Conservation (phyloP, 2,329 filamentous ascomycete species). For the Aspergillus bombycis region DNA sequence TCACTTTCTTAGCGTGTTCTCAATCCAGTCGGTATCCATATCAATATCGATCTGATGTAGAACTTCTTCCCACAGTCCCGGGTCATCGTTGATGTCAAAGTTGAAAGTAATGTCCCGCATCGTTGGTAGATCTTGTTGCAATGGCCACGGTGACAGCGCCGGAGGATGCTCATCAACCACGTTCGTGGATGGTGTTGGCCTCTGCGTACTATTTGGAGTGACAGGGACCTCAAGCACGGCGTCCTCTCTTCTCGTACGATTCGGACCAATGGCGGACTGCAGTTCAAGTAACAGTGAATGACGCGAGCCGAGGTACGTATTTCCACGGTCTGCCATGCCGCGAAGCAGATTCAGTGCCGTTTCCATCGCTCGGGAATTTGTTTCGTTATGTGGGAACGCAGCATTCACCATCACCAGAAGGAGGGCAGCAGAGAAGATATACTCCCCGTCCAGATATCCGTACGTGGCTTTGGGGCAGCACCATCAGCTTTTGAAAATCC, state of each 20-base stretch:
- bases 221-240: slow-evolving; percentile 10
- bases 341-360: slow-evolving; percentile 51
- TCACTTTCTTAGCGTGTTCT: slow-evolving; percentile 32
- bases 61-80: slow-evolving; percentile 47
- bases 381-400: slow-evolving; percentile 52
- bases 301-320: slow-evolving; percentile 52
- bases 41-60: slow-evolving; percentile 45
- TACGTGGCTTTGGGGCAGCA: slow-evolving; percentile 50
- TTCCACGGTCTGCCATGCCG: slow-evolving; percentile 57
- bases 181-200: slow-evolving; percentile 12
- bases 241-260: slow-evolving; percentile 9
- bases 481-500: not conserved
- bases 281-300: slow-evolving; percentile 44
- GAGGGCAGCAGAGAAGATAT: slow-evolving; percentile 58
- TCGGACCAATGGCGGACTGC: slow-evolving; percentile 32
- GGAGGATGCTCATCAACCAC: slow-evolving; percentile 3
- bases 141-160: slow-evolving; percentile 22
- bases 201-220: slow-evolving; percentile 22
- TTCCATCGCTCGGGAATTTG: slow-evolving; percentile 51
- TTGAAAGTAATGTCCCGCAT: slow-evolving; percentile 39
- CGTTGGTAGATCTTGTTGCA: slow-evolving; percentile 24
- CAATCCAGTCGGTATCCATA: slow-evolving; percentile 47
- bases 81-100: slow-evolving; percentile 42
- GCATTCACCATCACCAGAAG: slow-evolving; percentile 60
- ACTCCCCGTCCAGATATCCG: slow-evolving; percentile 62